Evolutionary conservation across 2,329 filamentous ascomycete species (phyloP), one percentile per base, ranked within the genome.

Genomic region (Pseudonectria buxi): DNA sequence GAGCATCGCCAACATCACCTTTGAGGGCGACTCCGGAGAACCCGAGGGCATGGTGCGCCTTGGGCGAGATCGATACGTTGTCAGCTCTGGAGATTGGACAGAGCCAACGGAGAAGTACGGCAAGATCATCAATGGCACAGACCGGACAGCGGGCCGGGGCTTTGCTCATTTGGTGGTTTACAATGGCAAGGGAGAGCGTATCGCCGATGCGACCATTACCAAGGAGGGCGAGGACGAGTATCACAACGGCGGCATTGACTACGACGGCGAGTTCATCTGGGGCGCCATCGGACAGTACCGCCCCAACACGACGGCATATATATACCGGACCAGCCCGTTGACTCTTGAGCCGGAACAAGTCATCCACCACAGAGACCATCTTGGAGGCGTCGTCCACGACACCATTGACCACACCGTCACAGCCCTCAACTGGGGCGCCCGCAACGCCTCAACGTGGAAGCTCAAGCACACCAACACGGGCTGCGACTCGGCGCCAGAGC

Each of bases 101-200:
- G 46, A 51, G 14, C 51, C 51, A 1, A 69, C 64, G 3, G 33
- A 56, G 11, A 62, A 61, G 36, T 68, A 62, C 43, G 48, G 55
- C 16, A 55, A 59, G 44, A 66, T 67, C 52, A 63, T 68, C 52
- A 71, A 71, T 25, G 72, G 71, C 5, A 75, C 69, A 3, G 71
- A 75, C 43, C 59, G 66, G 15, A 62, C 58, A 6, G 40, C 63
- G 2, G 65, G 68, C 4, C 57, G 57, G 3, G 67, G 68, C 0
- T 68, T 67, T 32, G 61, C 61, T 7, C 67, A 71, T 33, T 36
- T 71, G 29, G 54, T 69, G 15, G 55, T 71, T 3, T 72, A 67
- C 44, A 58, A 65, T 32, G 59, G 60, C 0, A 49, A 61, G 6
- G 68, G 68, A 3, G 47, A 50, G 9, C 50, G 59, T 3, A 57